These are phyloP conservation scores for Schwanniomyces etchellsii DNA, from an alignment of 1,139 yeast species.

Conservation along the genomic window DNA sequence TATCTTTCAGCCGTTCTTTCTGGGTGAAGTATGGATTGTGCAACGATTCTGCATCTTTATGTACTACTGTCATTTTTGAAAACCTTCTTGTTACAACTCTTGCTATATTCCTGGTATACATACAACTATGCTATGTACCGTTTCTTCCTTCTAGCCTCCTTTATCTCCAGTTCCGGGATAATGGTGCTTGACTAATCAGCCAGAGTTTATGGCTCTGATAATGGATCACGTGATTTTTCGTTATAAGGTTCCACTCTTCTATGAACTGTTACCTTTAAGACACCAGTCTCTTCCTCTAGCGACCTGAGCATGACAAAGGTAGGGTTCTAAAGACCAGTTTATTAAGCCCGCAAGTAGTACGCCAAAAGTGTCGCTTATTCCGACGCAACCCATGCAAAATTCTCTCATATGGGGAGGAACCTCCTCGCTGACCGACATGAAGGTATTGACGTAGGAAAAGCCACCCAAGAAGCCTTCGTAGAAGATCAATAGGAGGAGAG, in stretches of 20 bases:
- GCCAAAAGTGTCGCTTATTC: constrained; percentile 88
- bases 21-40: constrained; percentile 58
- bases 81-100: not conserved
- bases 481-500: constrained; percentile 56
- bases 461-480: constrained; percentile 93
- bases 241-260: no score
- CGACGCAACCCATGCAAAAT: constrained; percentile 90
- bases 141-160: not conserved
- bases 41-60: constrained; percentile 13
- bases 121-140: not conserved
- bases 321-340: constrained; percentile 69
- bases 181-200: no score
- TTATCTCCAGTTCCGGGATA: no score
- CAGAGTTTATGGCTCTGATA: no score
- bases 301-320: constrained; percentile 68
- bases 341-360: constrained; percentile 74
- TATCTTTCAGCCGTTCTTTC: constrained; percentile 67
- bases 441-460: constrained; percentile 83
- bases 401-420: constrained; percentile 57
- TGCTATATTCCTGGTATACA: not conserved
- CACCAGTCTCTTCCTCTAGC: constrained; percentile 52
- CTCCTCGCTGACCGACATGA: constrained; percentile 67
- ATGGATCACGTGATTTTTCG: no score
- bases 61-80: constrained; percentile 4
- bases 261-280: no score